Evolutionary conservation across 768 basidiomycete genomes (phyloP), one percentile per base, ranked within the genome.

Genomic region (Rhodocollybia butyracea): DNA sequence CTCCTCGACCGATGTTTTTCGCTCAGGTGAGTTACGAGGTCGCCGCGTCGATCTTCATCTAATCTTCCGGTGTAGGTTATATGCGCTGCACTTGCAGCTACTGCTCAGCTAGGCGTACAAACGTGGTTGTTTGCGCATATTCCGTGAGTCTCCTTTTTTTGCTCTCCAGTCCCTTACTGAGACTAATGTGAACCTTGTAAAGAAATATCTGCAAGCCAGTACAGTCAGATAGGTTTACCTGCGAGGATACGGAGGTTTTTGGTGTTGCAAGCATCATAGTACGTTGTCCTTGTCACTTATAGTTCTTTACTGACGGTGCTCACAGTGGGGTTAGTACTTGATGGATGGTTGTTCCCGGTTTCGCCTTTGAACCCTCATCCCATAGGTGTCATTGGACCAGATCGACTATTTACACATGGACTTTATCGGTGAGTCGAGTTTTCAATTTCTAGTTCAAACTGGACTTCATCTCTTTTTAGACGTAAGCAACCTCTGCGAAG

Each of bases 121-220:
- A 63, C 82, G 7, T 89, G 87, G 83, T 85, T 86, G 83, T 86
- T 86, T 57, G 61, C 68, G 0, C 67, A 82, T 64, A 80, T 87
- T 31, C 70, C 74, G 83, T 85, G 66, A 62, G 82, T 46, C 7
- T 24, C 21, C 31, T 3, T 43, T 2, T 29, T 15, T 6, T 12
- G 24, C 21, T 32, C 21, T 41, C 5, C 15, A 15, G 8, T 10
- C 31, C 8, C 34, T 47, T 5, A 27, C 45, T 5, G 22, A 46
- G 1, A 38, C 46, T 53, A 15, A 46, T 40, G 19, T 29, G 34
- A 36, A 29, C 61, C 12, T 6, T 36, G 62, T 17, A 48, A n/a
- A 80, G 80, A 22, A 75, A 77, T 53, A 68, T 86, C 6, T 86
- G 85, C 46, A 50, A 69, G 6, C 39, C 47, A 29, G 43, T 66